phyloP scores from a whole-genome alignment of 306 rosid species.

The Datisca glomerata region DNA sequence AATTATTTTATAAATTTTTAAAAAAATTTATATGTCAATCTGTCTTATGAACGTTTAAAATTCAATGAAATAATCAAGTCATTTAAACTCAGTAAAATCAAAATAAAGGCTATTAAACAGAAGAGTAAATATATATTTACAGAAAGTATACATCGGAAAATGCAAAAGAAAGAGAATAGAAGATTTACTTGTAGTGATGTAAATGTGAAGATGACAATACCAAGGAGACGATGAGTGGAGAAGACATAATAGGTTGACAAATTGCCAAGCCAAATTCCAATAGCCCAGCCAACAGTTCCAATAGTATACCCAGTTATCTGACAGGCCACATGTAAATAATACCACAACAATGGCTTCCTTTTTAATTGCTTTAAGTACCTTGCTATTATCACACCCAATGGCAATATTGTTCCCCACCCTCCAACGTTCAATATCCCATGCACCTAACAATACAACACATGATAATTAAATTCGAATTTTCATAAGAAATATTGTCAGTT shows the following conservation, averaged over 20 bases:
- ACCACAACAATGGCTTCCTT: constrained; percentile 3
- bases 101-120: too few relatives aligned
- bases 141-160: too few relatives aligned
- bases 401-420: constrained; percentile 68
- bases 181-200: constrained; percentile 43
- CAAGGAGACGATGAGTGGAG: constrained; percentile 33
- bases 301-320: constrained; percentile 42
- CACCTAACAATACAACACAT: constrained; percentile 18
- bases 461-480: too few relatives aligned
- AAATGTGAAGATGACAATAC: constrained; percentile 45
- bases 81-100: too few relatives aligned
- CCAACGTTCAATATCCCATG: constrained; percentile 62
- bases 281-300: constrained; percentile 46
- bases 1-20: too few relatives aligned
- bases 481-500: too few relatives aligned
- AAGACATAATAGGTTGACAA: constrained; percentile 41
- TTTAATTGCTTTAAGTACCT: constrained; percentile 28
- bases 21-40: too few relatives aligned
- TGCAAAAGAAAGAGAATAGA: not conserved
- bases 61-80: too few relatives aligned
- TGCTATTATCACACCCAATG: constrained; percentile 44
- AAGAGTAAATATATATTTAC: too few relatives aligned
- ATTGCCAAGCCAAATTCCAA: constrained; percentile 60
- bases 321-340: constrained; percentile 15
- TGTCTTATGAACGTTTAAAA: too few relatives aligned